Base-by-base conservation (phyloP, 352 stramenopile genomes). In the Pythium apleroticum region DNA sequence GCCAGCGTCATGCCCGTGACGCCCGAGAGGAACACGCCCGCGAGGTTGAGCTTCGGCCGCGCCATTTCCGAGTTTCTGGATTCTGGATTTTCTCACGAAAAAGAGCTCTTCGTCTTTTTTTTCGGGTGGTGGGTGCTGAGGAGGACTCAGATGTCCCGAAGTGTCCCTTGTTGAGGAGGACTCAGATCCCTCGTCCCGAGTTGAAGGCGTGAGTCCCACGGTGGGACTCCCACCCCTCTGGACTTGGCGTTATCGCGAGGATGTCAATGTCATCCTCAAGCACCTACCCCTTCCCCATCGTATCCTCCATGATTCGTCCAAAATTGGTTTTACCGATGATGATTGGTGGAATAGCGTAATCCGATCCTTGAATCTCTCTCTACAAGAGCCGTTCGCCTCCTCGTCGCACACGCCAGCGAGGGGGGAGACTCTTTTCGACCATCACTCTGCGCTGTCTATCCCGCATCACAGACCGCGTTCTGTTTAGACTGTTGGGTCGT, bases 1-100 rank as follows among this genome's bases (percentile, higher is more conserved):
- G 88, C 84, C 35, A 88, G 69, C 52, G 84, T 92, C 86, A 91
- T 93, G 63, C 88, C 88, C 64, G 88, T 93, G 20, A 82, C 70
- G 25, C 80, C 84, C 25, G 85, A 91, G 70, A 93, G 76, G 55
- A 82, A 81, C 22, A 90, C 71, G 8, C 77, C 80, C 14, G 74
- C 52, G 57, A 93, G 41, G 49, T 74, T 91, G 53, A 84, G 63
- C 33, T 80, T 59, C 5, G 58, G 63, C 14, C 56, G 59, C 54
- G 49, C 53, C 59, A 68, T 71, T 31, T 45, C 60, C 20, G 19
- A 3, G 1, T 57, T 31, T 25, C 2, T 20, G n/a, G n/a, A 39
- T 63, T 7, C 11, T 63, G 19, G 41, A 49, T 27, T 49, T 50
- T 19, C 11, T 50, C 7, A 19, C 8, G 11, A 24, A 3, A 10